Evolutionary conservation across 176 grass and related monocot genomes (phyloP), one percentile per base, ranked within the genome.

Genomic region (Bothriochloa decipiens): DNA sequence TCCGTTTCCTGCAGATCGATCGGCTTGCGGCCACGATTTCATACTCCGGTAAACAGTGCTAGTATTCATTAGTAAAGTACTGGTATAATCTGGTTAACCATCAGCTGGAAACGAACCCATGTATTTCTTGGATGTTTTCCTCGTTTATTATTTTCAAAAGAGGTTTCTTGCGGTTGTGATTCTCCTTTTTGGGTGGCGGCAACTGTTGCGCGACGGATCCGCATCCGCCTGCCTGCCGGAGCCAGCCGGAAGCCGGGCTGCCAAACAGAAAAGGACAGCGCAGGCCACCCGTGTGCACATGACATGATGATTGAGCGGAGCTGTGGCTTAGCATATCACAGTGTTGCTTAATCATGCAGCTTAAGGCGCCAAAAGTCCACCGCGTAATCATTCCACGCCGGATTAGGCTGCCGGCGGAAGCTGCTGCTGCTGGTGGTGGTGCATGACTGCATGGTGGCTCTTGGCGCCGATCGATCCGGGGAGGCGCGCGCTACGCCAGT

Each of bases 281-380:
- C 60, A 87, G 69, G 69, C 69, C 84, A 80, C 84, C 62, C 80
- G 84, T 90, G 89, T 69, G 89, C 89, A 90, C 84, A 87, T 87
- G 89, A 61, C 80, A 87, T 70, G 89, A 83, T 86, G 74, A 87
- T 80, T 79, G 85, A 46, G 70, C n/a, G 69, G 68, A 39, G 66
- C 65, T 8, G 75, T 8, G 73, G 42, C 68, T 72, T 72, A 18
- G 65, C 18, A 60, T 9, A 52, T 52, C 22, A 61, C n/a, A n/a
- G n/a, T n/a, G 80, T 73, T 80, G 80, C 88, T 83, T 87, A 79
- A 80, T 86, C 72, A 87, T 75, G 80, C 16, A 47, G 39, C 49
- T 60, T 75, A 79, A 43, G 60, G 75, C 32, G 22, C 14, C 75
- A 80, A 84, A 90, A 90, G 80, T 90, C 81, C 75, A 90, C 64